Evolutionary conservation across 1,139 yeast species (phyloP), one percentile per base, ranked within the genome.

Genomic region (Yamadazyma triangularis): DNA sequence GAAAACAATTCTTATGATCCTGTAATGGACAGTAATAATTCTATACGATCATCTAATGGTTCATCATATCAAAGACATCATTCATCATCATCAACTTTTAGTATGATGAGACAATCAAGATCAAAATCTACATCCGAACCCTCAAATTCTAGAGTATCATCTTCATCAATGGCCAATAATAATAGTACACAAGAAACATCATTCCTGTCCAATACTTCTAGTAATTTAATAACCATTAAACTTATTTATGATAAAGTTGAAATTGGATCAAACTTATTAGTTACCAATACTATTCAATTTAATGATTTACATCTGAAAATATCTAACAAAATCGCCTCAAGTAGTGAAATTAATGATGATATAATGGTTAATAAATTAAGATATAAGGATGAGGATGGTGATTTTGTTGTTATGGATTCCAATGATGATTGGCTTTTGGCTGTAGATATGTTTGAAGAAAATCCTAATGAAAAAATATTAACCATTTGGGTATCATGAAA

Each of bases 321-420:
- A 10, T 53, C 65, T n/a, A 48, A 55, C 16, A 58, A 58, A 35
- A 53, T 67, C 7, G 60, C 59, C 3, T 45, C 59, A 4, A 54
- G 62, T 30, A 51, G 55, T 4, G 55, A 53, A 14, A 44, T 58
- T 11, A 45, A 50, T 25, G 66, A 60, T 32, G 71, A 63, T 40
- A 56, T 62, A 10, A 44, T 56, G 33, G 68, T 65, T 24, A 61
- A 55, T 39, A 73, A 80, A 48, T 68, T 91, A 40, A 82, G 82
- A 54, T 91, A 88, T 51, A 80, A 79, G 53, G 98, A 91, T 58
- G 98, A 91, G 56, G 98, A 91, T 53, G 96, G 94, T 13, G 98
- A 91, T 54, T 83, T 78, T 54, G 95, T 91, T 29, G 79, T 85
- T 31, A 77, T 91, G 61, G 87, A 80, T 47, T 77, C 89, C 25